Conservation (phyloP, 2,329 filamentous ascomycete genomes). For the Mycosphaerelloides madeirae region DNA sequence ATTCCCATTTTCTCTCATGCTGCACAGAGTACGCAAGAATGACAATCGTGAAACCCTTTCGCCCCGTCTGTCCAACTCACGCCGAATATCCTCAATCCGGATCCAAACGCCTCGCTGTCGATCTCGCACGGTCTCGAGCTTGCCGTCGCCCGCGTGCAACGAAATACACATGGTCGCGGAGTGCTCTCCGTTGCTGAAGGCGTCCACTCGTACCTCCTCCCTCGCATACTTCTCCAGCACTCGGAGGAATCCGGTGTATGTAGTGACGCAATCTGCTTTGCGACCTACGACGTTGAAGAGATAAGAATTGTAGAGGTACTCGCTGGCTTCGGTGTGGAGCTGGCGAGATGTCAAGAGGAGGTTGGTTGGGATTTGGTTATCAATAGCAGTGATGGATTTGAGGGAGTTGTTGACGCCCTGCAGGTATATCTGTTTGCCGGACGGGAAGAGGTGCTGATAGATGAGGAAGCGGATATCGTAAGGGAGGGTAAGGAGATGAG, state of each 20-base stretch:
- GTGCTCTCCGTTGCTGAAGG: slow-evolving; percentile 29
- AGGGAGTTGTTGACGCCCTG: slow-evolving; percentile 17
- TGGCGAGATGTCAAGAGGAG: slow-evolving; percentile 18
- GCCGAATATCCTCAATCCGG: background rate
- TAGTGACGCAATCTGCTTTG: slow-evolving; percentile 25
- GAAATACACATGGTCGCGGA: slow-evolving; percentile 29
- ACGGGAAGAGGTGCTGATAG: slow-evolving; percentile 29
- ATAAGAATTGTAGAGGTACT: slow-evolving; percentile 29
- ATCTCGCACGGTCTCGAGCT: slow-evolving; percentile 15
- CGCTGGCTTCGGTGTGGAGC: slow-evolving; percentile 22
- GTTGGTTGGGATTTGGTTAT: slow-evolving; percentile 10
- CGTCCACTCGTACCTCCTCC: slow-evolving; percentile 22
- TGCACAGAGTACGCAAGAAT: too few species aligned
- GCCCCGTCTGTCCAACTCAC: too few species aligned
- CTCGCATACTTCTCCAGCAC: slow-evolving; percentile 21
- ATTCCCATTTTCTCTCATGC: too few species aligned
- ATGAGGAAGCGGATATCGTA: slow-evolving; percentile 30
- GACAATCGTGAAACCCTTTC: too few species aligned
- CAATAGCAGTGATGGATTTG: slow-evolving; percentile 3
- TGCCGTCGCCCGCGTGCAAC: slow-evolving; percentile 22
- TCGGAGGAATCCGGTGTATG: slow-evolving; percentile 19
- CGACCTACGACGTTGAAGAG: slow-evolving; percentile 31
- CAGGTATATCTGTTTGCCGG: slow-evolving; percentile 25
- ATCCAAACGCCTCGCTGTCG: slow-evolving; percentile 19
- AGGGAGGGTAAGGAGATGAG: slow-evolving; percentile 20